Conservation (phyloP, 192 early-diverging fungal genomes). For the Coemansia guatemalensis region DNA sequence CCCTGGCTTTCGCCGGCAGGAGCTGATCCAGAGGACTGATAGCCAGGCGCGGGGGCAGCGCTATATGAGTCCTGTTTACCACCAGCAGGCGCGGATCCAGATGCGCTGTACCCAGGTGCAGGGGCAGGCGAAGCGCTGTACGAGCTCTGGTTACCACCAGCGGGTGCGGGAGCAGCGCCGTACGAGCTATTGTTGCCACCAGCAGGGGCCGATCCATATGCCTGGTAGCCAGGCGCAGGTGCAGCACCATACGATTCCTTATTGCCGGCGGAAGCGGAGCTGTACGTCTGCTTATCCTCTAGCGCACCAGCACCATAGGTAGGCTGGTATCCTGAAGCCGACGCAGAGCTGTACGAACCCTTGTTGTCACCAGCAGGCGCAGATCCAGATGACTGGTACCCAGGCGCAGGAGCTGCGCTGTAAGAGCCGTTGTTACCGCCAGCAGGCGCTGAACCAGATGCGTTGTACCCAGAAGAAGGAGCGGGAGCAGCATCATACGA, state of each 20-base stretch:
- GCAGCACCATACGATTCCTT: conserved; percentile 12
- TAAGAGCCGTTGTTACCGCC: conserved; percentile 2
- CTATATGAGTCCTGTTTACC: too few species aligned
- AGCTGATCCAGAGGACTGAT: conserved; percentile 6
- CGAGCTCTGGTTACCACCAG: too few species aligned
- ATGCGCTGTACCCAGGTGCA: conserved; percentile 7
- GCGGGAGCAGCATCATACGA: too few species aligned
- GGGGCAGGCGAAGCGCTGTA: too few species aligned
- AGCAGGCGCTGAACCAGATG: too few species aligned
- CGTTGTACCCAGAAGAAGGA: too few species aligned
- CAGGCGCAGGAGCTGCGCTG: conserved; percentile 11
- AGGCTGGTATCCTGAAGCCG: too few species aligned
- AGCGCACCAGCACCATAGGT: too few species aligned
- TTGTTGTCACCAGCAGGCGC: conserved; percentile 1
- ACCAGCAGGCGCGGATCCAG: too few species aligned
- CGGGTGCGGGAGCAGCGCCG: conserved; percentile 11
- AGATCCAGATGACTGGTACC: conserved; percentile 4
- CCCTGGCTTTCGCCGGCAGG: conserved; percentile 4
- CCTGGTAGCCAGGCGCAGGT: conserved; percentile 10
- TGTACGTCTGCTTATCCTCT: too few species aligned
- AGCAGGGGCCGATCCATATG: too few species aligned
- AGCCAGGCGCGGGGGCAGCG: conserved; percentile 5
- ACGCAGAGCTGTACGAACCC: conserved; percentile 4
- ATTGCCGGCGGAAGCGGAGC: too few species aligned
- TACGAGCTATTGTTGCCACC: conserved; percentile 8